These are phyloP conservation scores for Pseudohalonectria lignicola DNA, from an alignment of 2,329 filamentous ascomycete genomes.

Conservation along the genomic window DNA sequence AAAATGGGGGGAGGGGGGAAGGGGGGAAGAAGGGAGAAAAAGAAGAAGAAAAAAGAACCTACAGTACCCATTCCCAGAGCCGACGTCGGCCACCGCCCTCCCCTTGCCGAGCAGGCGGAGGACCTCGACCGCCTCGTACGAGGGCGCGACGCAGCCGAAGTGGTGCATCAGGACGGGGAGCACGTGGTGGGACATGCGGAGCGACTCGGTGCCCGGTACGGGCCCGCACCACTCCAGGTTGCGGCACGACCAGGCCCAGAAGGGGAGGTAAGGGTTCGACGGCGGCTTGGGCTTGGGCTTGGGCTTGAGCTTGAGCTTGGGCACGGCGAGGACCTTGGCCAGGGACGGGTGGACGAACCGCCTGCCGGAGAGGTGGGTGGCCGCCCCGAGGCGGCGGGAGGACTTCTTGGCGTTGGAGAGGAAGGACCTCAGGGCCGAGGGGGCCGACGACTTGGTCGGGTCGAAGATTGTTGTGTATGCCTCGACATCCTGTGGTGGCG, in stretches of 20 bases:
- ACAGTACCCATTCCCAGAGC: conserved; percentile 65
- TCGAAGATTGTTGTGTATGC: conserved; percentile 59
- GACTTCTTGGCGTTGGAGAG: conserved; percentile 51
- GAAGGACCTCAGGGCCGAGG: conserved; percentile 52
- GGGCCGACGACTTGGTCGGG: conserved; percentile 40
- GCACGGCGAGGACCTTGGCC: conserved; percentile 25
- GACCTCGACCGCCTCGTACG: conserved; percentile 52
- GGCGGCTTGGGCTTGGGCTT: conserved; percentile 15
- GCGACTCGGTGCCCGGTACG: conserved; percentile 30
- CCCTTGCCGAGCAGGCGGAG: conserved; percentile 44
- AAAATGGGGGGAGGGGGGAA: neutral
- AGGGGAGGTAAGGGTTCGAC: conserved; percentile 57
- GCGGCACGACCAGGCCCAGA: conserved; percentile 55
- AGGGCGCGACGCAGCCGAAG: conserved; percentile 63
- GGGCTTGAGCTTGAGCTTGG: conserved; percentile 21
- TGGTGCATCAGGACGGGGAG: conserved; percentile 69
- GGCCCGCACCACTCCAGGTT: conserved; percentile 57
- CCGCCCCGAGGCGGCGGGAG: conserved; percentile 46
- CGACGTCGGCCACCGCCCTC: conserved; percentile 51
- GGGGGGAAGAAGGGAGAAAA: no score
- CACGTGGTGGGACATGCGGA: conserved; percentile 48
- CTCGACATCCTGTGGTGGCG: conserved; percentile 45
- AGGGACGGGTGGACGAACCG: conserved; percentile 37
- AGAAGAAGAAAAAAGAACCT: no score
- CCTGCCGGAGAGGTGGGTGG: conserved; percentile 41